phyloP scores from a whole-genome alignment of 75 land plant genomes.

The Selaginella moellendorffii region DNA sequence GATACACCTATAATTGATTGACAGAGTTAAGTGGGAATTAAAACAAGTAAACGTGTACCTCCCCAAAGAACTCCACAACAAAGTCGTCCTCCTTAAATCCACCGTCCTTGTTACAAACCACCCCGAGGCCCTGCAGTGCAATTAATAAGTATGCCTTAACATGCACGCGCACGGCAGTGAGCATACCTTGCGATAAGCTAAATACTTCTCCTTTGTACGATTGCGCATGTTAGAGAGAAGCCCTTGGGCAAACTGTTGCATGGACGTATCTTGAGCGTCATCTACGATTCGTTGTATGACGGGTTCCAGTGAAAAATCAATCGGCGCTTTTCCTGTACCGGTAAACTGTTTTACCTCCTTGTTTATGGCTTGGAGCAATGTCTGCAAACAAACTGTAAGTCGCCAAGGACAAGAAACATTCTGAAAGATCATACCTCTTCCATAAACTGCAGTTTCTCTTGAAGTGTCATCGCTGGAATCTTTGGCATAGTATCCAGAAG shows the following conservation, averaged over 20 bases:
- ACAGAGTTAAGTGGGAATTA: neutral
- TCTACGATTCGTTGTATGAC: constrained; percentile 52
- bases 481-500: constrained; percentile 86
- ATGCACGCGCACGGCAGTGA: neutral
- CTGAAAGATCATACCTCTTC: constrained; percentile 48
- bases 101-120: constrained; percentile 83
- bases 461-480: constrained; percentile 37
- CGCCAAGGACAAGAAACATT: neutral
- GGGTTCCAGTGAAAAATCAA: constrained; percentile 57
- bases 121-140: constrained; percentile 78
- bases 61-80: constrained; percentile 97
- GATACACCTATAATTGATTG: constrained; percentile 64
- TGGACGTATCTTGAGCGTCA: constrained; percentile 30
- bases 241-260: constrained; percentile 31
- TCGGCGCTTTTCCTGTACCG: constrained; percentile 79
- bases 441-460: constrained; percentile 54
- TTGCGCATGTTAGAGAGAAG: constrained; percentile 47
- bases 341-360: constrained; percentile 74
- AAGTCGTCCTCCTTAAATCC: constrained; percentile 86
- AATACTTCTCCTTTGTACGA: constrained; percentile 77
- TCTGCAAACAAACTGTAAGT: constrained; percentile 25
- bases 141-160: constrained; percentile 14
- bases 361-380: constrained; percentile 51
- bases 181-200: constrained; percentile 92
- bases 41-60: constrained; percentile 34